Evolutionary conservation across 2,329 filamentous ascomycete genomes (phyloP), one percentile per base, ranked within the genome.

Genomic region (Aspergillus floridensis): DNA sequence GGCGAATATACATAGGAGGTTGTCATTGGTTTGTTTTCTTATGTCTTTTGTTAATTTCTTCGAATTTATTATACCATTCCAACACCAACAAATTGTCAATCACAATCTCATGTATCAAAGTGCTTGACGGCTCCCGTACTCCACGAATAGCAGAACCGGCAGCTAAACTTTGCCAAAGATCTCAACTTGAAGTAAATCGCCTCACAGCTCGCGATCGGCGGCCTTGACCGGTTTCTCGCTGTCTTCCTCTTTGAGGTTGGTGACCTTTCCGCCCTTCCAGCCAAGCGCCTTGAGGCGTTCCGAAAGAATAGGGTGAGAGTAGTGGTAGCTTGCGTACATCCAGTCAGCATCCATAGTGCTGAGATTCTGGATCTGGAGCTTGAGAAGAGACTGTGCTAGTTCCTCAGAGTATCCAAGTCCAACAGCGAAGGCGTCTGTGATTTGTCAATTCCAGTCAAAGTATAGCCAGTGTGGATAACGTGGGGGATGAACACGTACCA

Each of bases 261-360:
- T 73, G 47, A 75, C 72, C 68, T 78, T 78, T 38, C 73, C 74
- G 62, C 91, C 87, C 72, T 88, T 87, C 93, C 93, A 99, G 65
- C 91, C 88, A 61, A 99, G 84, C 1, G 93, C 95, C 76, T 90
- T 91, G 70, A 99, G 83, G 70, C 95, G 87, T 84, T 99, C 96
- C 1, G 93, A 90, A 66, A 99, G 82, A 66, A 98, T 97, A 1
- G 95, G 95, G 79, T 99, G 95, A 24, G 93, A 97, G 83, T 96
- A 97, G 80, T 99, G 93, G 82, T 98, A 99, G 79, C 89, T 96
- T 56, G 95, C 95, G 77, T 96, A 99, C 85, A 97, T 87, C 90
- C 91, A 96, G 79, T 99, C 96, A 29, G 95, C 95, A 70, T 99
- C 95, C 93, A 99, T 98, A 62, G 91, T 96, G 78, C 92, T 96